Percentiles rank a stretch among this genome's conserved stretches.
These are phyloP conservation scores for Sporothrix inflata DNA, from an alignment of 2,329 filamentous ascomycete species.

Conservation along the genomic window DNA sequence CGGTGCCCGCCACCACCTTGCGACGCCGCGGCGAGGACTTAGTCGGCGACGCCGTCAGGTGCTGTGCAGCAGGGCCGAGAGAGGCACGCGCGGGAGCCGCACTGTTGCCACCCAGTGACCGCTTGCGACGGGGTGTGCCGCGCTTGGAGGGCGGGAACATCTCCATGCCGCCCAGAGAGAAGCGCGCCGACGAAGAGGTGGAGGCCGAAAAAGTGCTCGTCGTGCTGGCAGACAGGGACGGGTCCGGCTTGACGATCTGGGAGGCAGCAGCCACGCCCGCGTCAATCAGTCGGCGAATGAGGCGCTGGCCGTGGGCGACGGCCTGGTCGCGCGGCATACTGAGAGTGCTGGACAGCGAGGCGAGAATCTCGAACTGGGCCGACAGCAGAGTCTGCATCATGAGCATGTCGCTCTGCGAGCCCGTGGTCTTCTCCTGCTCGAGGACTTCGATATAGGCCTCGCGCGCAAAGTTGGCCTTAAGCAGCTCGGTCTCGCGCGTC, in stretches of 20 bases:
- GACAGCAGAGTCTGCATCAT: slow-evolving; percentile 82
- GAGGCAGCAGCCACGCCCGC: slow-evolving; percentile 74
- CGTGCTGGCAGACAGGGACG: slow-evolving; percentile 39
- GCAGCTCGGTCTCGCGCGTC: slow-evolving; percentile 78
- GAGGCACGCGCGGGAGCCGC: background rate
- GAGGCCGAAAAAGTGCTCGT: background rate
- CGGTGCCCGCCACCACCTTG: slow-evolving; percentile 59
- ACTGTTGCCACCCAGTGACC: slow-evolving; percentile 44
- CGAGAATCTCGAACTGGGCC: slow-evolving; percentile 89
- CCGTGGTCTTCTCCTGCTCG: slow-evolving; percentile 74
- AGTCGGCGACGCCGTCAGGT: slow-evolving; percentile 63
- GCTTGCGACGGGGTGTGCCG: slow-evolving; percentile 78
- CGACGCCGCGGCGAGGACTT: slow-evolving; percentile 81
- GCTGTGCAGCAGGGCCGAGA: slow-evolving; percentile 35
- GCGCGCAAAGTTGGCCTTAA: slow-evolving; percentile 80
- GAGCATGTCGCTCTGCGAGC: slow-evolving; percentile 65
- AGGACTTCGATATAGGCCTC: slow-evolving; percentile 77
- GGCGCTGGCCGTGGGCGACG: slow-evolving; percentile 73
- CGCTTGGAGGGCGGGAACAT: slow-evolving; percentile 70
- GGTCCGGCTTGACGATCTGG: slow-evolving; percentile 90
- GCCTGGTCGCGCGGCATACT: slow-evolving; percentile 83
- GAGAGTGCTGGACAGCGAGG: slow-evolving; percentile 79
- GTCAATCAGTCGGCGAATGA: slow-evolving; percentile 77
- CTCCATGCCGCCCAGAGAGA: slow-evolving; percentile 60
- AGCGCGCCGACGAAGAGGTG: background rate